Conservation (phyloP, 192 early-diverging fungal genomes). For the Backusella luteola region DNA sequence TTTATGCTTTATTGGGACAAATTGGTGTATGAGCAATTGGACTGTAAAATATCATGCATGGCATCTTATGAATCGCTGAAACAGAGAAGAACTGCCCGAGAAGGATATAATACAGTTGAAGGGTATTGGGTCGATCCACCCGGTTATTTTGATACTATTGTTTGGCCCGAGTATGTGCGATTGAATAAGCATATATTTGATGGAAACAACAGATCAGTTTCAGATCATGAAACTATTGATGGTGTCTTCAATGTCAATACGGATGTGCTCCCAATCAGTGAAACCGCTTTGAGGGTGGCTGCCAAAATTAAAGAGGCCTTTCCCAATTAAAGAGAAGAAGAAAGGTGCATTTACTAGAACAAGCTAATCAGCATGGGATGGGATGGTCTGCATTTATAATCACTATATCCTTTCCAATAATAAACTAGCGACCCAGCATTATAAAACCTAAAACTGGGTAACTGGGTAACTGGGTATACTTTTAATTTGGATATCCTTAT, state of each 20-base stretch:
- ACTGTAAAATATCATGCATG: slow-evolving; percentile 56
- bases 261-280: slow-evolving; percentile 15
- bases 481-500: too few relatives aligned
- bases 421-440: too few relatives aligned
- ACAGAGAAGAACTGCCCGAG: slow-evolving; percentile 58
- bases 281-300: slow-evolving; percentile 10
- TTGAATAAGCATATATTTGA: slow-evolving; percentile 42
- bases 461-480: too few relatives aligned
- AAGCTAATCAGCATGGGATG: too few relatives aligned
- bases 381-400: too few relatives aligned
- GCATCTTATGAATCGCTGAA: slow-evolving; percentile 63
- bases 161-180: slow-evolving; percentile 72
- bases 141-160: slow-evolving; percentile 71
- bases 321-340: not conserved
- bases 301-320: not conserved
- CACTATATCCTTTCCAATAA: too few relatives aligned
- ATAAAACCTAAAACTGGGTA: too few relatives aligned
- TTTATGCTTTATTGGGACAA: slow-evolving; percentile 72
- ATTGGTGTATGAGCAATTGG: slow-evolving; percentile 40
- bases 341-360: not conserved
- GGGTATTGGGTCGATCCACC: slow-evolving; percentile 77
- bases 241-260: slow-evolving; percentile 25
- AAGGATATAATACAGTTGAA: slow-evolving; percentile 73
- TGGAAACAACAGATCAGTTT: not conserved
- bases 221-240: not conserved